Base-by-base conservation (phyloP, 2,329 filamentous ascomycete genomes). In the Polytolypa hystricis region DNA sequence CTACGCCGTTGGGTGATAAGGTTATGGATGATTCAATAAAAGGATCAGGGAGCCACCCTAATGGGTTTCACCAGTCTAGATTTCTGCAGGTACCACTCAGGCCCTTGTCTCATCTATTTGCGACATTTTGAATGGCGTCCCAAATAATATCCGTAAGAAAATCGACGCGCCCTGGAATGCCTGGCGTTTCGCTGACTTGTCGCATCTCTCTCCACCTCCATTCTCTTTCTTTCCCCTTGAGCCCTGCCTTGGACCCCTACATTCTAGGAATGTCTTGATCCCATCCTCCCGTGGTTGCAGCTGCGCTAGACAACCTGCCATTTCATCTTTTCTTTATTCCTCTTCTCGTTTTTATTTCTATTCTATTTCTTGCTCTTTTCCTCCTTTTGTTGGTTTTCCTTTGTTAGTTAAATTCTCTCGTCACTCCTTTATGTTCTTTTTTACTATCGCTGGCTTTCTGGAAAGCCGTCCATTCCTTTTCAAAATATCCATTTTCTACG, bases 401-500 rank as follows among this genome's bases (percentile, higher is more conserved):
- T 20, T n/a, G 19, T 20, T 33, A 12, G 9, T 20, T 7, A 35
- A 26, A 14, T 27, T 40, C 30, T 14, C 19, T 26, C 19, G 20
- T 37, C 20, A 20, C 29, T 31, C 18, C 21, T 25, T 20, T 14
- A 12, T 18, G 25, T 39, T 38, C 21, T 32, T 40, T 30, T 25
- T 16, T n/a, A 8, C 30, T 19, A 8, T 15, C 18, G 30, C 6
- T 35, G 38, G 56, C 47, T 54, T 57, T 61, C 57, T 54, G 58
- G 58, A 59, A 62, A 55, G 55, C 53, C 43, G 49, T 59, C 51
- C 54, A 44, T 52, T 59, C 57, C 18, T 56, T 58, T 51, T 8
- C 12, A 8, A 14, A 12, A 5, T 4, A 26, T 33, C n/a, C n/a
- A 26, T 36, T 12, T 12, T 9, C 19, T 15, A 14, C 14, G 21